Conservation (phyloP, 345 rosid genomes). For the Brassica rapa region DNA sequence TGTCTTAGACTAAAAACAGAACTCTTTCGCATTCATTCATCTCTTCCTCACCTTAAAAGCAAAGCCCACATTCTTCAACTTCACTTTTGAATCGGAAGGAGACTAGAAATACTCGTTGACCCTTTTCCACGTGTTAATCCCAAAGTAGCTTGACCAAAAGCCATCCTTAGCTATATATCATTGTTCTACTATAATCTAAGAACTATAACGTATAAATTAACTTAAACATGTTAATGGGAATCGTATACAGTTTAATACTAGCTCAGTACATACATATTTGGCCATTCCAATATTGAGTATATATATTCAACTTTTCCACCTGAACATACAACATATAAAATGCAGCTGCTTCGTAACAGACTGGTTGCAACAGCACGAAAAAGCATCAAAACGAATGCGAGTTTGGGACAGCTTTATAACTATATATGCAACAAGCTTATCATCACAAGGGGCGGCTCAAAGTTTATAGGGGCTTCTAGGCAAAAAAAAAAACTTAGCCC, state of each 20-base stretch:
- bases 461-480: no score
- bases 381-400: conserved; percentile 70
- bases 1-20: conserved; percentile 24
- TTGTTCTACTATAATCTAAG: conserved; percentile 3
- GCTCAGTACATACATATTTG: not conserved
- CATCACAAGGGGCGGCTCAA: not conserved
- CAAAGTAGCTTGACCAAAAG: not conserved
- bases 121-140: conserved; percentile 27
- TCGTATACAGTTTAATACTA: conserved; percentile 2
- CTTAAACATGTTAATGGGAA: not conserved
- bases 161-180: conserved; percentile 2
- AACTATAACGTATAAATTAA: not conserved
- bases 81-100: conserved; percentile 16
- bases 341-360: conserved; percentile 82
- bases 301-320: not conserved
- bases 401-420: conserved; percentile 75
- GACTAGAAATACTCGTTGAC: conserved; percentile 37
- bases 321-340: not conserved
- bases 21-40: conserved; percentile 24
- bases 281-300: not conserved
- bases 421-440: conserved; percentile 79
- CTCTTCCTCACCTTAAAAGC: conserved; percentile 27
- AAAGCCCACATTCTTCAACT: conserved; percentile 18
- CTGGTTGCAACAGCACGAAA: conserved; percentile 65
- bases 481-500: no score